phyloP scores from a whole-genome alignment of 2,329 filamentous ascomycete genomes.

The Coniochaeta pulveracea region DNA sequence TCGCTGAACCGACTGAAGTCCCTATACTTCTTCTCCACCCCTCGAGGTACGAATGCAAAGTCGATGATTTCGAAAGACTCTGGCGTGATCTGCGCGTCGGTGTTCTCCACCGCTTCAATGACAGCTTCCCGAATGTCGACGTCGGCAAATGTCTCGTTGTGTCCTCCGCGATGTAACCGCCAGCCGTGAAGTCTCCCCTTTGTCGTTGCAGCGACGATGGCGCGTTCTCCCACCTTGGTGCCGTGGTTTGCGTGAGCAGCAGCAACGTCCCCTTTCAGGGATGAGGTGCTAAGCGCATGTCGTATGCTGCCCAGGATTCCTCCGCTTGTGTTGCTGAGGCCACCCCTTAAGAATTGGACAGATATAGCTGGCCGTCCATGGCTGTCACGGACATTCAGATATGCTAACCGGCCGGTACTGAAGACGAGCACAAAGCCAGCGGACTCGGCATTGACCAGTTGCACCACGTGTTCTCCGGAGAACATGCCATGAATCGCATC shows the following conservation, averaged over 20 bases:
- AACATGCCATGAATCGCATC: constrained; percentile 62
- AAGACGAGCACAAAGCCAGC: constrained; percentile 80
- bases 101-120: constrained; percentile 45
- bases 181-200: constrained; percentile 73
- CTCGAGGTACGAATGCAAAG: constrained; percentile 57
- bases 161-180: constrained; percentile 81
- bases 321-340: constrained; percentile 39
- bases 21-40: constrained; percentile 35
- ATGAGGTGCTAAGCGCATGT: constrained; percentile 59
- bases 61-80: constrained; percentile 67
- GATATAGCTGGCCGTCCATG: constrained; percentile 77
- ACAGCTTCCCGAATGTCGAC: constrained; percentile 59
- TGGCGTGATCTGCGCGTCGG: constrained; percentile 37
- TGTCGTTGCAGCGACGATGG: constrained; percentile 67
- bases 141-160: constrained; percentile 63
- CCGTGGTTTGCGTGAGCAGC: constrained; percentile 67
- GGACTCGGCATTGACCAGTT: constrained; percentile 71
- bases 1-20: constrained; percentile 39
- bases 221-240: constrained; percentile 68
- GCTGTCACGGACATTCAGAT: constrained; percentile 73
- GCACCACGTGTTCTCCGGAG: constrained; percentile 65
- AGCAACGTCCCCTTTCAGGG: constrained; percentile 65
- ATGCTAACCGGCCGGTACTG: constrained; percentile 76
- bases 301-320: constrained; percentile 76
- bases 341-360: constrained; percentile 63